These are phyloP conservation scores for Colletotrichum acutatum DNA, from an alignment of 2,329 filamentous ascomycete genomes.

Conservation along the genomic window DNA sequence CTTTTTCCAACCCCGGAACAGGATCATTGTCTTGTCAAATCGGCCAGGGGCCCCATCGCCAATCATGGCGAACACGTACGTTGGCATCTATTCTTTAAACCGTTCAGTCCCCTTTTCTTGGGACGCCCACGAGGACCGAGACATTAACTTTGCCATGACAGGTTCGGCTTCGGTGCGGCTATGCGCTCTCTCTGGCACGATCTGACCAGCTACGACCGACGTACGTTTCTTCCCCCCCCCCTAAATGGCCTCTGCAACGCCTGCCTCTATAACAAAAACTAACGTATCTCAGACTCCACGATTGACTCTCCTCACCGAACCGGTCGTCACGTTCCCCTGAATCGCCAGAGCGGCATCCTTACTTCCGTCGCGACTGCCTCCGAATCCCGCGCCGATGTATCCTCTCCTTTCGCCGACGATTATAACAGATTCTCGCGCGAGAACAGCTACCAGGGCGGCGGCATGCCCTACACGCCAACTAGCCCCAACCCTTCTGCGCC, in stretches of 20 bases:
- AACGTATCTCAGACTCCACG: conserved; percentile 76
- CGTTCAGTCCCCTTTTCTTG: conserved; percentile 18
- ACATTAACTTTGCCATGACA: conserved; percentile 44
- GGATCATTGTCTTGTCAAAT: conserved; percentile 28
- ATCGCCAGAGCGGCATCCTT: conserved; percentile 83
- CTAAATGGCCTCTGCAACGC: conserved; percentile 8
- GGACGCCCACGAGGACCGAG: conserved; percentile 27
- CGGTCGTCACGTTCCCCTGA: conserved; percentile 89
- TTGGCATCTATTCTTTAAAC: conserved; percentile 5
- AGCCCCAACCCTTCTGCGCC: conserved; percentile 72
- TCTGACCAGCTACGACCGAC: conserved; percentile 78
- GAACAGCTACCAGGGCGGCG: conserved; percentile 70
- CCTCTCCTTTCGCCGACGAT: conserved; percentile 82
- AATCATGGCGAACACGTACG: conserved; percentile 38
- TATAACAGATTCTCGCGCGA: conserved; percentile 44
- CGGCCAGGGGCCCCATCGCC: conserved; percentile 29
- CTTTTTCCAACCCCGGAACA: conserved; percentile 14
- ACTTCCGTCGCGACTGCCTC: conserved; percentile 90
- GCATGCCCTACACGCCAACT: conserved; percentile 58
- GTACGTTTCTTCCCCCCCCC: conserved; percentile 53
- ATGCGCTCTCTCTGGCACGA: conserved; percentile 96
- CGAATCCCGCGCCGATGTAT: conserved; percentile 88
- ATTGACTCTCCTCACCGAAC: conserved; percentile 94
- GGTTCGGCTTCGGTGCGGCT: conserved; percentile 75
- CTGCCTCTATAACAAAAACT: conserved; percentile 29